These are phyloP conservation scores for Nemania sp. DNA, from an alignment of 2,329 filamentous ascomycete species.

Conservation along the genomic window DNA sequence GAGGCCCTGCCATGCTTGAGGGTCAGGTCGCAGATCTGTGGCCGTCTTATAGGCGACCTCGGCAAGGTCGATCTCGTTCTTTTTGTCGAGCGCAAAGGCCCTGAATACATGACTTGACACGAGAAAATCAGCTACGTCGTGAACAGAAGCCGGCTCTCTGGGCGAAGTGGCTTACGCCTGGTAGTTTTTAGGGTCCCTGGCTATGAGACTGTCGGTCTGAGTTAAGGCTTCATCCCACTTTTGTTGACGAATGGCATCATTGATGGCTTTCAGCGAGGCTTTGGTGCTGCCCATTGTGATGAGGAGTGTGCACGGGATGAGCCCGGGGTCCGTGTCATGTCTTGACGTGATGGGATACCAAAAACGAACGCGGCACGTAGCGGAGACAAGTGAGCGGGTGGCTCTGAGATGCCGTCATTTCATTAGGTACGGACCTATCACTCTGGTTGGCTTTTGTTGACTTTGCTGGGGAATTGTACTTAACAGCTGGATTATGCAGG, in stretches of 20 bases:
- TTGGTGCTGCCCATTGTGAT: constrained; percentile 63
- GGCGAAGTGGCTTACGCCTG: constrained; percentile 64
- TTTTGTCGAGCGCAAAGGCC: constrained; percentile 82
- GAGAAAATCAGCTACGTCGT: constrained; percentile 1
- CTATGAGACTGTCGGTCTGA: constrained; percentile 70
- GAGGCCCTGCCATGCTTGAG: constrained; percentile 90
- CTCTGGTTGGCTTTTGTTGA: not conserved
- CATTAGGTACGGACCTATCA: not conserved
- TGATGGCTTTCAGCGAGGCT: constrained; percentile 79
- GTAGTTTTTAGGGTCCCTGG: constrained; percentile 77
- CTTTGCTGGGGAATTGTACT: too few species aligned
- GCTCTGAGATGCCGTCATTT: constrained; percentile 32
- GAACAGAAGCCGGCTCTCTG: not conserved
- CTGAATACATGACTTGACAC: constrained; percentile 76
- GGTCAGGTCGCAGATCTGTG: constrained; percentile 72
- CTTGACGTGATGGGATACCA: constrained; percentile 13
- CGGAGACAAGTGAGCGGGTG: not conserved
- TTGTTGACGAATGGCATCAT: constrained; percentile 74
- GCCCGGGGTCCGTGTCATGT: constrained; percentile 29
- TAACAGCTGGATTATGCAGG: too few species aligned
- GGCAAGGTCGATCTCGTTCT: constrained; percentile 70
- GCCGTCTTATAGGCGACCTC: constrained; percentile 78
- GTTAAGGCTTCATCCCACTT: constrained; percentile 77
- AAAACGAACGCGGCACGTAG: too few species aligned
- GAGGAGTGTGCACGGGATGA: constrained; percentile 16